Evolutionary conservation across 2,329 filamentous ascomycete genomes (phyloP).

Genomic region (Trichoderma afroharzianum): DNA sequence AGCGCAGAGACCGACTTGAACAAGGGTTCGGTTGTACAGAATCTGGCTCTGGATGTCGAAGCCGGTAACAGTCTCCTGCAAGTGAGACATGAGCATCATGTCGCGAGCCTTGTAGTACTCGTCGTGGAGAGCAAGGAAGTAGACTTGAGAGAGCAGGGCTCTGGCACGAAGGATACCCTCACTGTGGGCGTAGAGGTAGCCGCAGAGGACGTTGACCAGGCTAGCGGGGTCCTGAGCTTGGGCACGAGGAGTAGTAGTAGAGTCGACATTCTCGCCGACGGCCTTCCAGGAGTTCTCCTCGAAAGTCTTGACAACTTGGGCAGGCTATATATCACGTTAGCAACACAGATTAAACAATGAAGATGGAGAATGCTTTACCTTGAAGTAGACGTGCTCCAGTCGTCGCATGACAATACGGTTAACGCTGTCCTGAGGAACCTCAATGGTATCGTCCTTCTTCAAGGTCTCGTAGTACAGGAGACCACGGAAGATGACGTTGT

Average conservation of each 20-base stretch:
- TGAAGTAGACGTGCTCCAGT: slow-evolving; percentile 98
- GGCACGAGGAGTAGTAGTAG: slow-evolving; percentile 72
- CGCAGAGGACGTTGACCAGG: slow-evolving; percentile 84
- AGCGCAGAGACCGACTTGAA: slow-evolving; percentile 95
- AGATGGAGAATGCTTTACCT: slow-evolving; percentile 50
- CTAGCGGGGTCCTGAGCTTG: slow-evolving; percentile 64
- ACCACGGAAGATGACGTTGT: slow-evolving; percentile 86
- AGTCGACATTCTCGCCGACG: slow-evolving; percentile 67
- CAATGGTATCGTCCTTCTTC: slow-evolving; percentile 64
- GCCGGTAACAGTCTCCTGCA: slow-evolving; percentile 94
- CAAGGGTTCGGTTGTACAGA: slow-evolving; percentile 95
- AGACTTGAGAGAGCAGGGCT: slow-evolving; percentile 97
- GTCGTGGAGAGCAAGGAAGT: slow-evolving; percentile 95
- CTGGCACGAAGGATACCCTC: slow-evolving; percentile 94
- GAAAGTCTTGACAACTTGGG: slow-evolving; percentile 86
- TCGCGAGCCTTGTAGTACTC: slow-evolving; percentile 97
- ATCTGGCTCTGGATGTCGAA: slow-evolving; percentile 98
- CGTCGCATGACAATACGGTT: slow-evolving; percentile 93
- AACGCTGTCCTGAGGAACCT: slow-evolving; percentile 77
- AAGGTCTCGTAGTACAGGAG: slow-evolving; percentile 85
- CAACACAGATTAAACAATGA: background rate
- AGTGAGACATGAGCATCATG: slow-evolving; percentile 99
- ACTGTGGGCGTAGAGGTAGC: slow-evolving; percentile 90
- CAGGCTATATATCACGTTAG: slow-evolving; percentile 53
- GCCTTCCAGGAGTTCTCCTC: slow-evolving; percentile 93